These are phyloP conservation scores for Mesembryanthemum crystallinum DNA, from an alignment of 148 eudicot genomes.

Conservation along the genomic window DNA sequence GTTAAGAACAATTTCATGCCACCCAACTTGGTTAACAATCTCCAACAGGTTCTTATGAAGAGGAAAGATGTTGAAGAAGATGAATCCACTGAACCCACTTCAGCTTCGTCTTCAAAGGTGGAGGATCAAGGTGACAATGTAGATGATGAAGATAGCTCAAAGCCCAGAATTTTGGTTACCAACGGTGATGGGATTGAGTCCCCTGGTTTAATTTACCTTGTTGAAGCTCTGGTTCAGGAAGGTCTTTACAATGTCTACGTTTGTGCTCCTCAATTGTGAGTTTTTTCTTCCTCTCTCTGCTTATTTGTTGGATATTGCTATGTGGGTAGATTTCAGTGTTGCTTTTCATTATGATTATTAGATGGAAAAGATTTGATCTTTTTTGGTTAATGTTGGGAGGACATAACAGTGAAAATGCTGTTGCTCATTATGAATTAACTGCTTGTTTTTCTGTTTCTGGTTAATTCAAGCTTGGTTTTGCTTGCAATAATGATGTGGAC, in stretches of 20 bases:
- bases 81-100: slow-evolving; percentile 29
- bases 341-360: background rate
- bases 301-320: background rate
- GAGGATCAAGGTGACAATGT: slow-evolving; percentile 15
- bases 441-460: background rate
- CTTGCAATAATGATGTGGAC: background rate
- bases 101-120: slow-evolving; percentile 24
- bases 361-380: too few relatives aligned
- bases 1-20: slow-evolving; percentile 52
- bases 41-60: slow-evolving; percentile 47
- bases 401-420: background rate
- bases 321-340: background rate
- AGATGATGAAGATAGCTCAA: slow-evolving; percentile 36
- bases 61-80: slow-evolving; percentile 43
- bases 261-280: slow-evolving; percentile 84
- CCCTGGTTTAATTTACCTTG: slow-evolving; percentile 55
- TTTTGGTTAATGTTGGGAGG: too few relatives aligned
- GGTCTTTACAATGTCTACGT: slow-evolving; percentile 68
- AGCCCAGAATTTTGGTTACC: slow-evolving; percentile 69
- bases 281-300: background rate
- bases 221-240: slow-evolving; percentile 61
- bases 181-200: slow-evolving; percentile 87
- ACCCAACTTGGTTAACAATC: slow-evolving; percentile 58
- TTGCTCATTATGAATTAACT: background rate
- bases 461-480: background rate